Evolutionary conservation across 2,329 filamentous ascomycete species (phyloP).

Genomic region (Xylaria sp.): DNA sequence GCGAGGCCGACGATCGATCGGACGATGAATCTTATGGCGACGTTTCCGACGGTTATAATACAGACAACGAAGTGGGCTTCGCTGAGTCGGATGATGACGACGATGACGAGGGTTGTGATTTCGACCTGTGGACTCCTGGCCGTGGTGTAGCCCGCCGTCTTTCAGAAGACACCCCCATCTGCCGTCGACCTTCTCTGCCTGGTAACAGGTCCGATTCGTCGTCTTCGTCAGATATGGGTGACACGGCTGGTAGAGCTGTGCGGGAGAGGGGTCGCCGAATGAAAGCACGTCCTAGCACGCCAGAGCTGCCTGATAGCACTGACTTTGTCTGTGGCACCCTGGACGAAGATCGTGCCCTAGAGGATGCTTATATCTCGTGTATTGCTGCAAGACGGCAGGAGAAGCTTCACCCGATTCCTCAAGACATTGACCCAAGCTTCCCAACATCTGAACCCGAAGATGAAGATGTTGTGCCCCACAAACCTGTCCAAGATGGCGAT

Average conservation of each 20-base stretch:
- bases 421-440: slow-evolving; percentile 97
- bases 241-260: slow-evolving; percentile 35
- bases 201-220: slow-evolving; percentile 65
- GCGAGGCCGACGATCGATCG: slow-evolving; percentile 60
- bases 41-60: slow-evolving; percentile 71
- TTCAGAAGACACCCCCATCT: slow-evolving; percentile 40
- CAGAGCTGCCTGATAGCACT: slow-evolving; percentile 92
- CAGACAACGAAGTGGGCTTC: slow-evolving; percentile 70
- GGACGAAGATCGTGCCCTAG: slow-evolving; percentile 92
- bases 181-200: slow-evolving; percentile 45
- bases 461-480: slow-evolving; percentile 74
- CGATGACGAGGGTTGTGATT: slow-evolving; percentile 68
- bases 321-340: slow-evolving; percentile 99
- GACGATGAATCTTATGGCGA: slow-evolving; percentile 60
- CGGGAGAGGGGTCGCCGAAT: slow-evolving; percentile 44
- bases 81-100: slow-evolving; percentile 72
- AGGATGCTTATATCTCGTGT: slow-evolving; percentile 87
- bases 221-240: slow-evolving; percentile 49
- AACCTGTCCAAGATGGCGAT: slow-evolving; percentile 63
- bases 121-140: slow-evolving; percentile 59
- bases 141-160: slow-evolving; percentile 44
- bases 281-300: slow-evolving; percentile 68
- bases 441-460: slow-evolving; percentile 91
- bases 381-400: slow-evolving; percentile 79
- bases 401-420: slow-evolving; percentile 83